These are phyloP conservation scores for Lepraria neglecta DNA, from an alignment of 495 filamentous ascomycete genomes.

Conservation along the genomic window DNA sequence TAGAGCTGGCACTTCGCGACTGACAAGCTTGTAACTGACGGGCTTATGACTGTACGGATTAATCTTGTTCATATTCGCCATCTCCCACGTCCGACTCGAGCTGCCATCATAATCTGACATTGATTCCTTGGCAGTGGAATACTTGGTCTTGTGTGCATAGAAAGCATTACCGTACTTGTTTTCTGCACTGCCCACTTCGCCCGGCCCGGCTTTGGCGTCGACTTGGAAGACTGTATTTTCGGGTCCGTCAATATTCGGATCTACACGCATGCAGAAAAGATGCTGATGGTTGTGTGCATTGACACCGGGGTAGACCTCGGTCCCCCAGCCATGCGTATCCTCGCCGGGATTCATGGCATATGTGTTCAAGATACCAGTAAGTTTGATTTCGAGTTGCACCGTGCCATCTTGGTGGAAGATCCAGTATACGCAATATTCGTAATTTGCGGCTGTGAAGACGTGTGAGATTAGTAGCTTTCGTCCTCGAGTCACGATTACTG, in stretches of 20 bases:
- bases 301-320: slow-evolving; percentile 84
- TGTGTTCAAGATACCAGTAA: slow-evolving; percentile 93
- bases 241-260: slow-evolving; percentile 83
- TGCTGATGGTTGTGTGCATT: slow-evolving; percentile 86
- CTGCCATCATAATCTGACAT: slow-evolving; percentile 75
- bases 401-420: slow-evolving; percentile 92
- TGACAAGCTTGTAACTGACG: slow-evolving; percentile 86
- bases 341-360: slow-evolving; percentile 80
- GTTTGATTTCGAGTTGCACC: slow-evolving; percentile 88
- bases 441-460: slow-evolving; percentile 94
- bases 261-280: slow-evolving; percentile 85
- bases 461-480: slow-evolving; percentile 86
- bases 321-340: slow-evolving; percentile 84
- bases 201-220: slow-evolving; percentile 60
- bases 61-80: slow-evolving; percentile 74
- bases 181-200: slow-evolving; percentile 68
- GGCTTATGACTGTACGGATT: slow-evolving; percentile 84
- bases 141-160: slow-evolving; percentile 81
- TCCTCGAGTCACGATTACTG: slow-evolving; percentile 76
- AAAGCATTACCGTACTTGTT: slow-evolving; percentile 95
- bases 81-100: slow-evolving; percentile 84
- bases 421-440: slow-evolving; percentile 95
- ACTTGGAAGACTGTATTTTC: slow-evolving; percentile 81
- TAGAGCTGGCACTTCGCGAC: slow-evolving; percentile 69
- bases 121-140: slow-evolving; percentile 62